phyloP scores from a whole-genome alignment of 208 protist genomes.

The Leptomonas pyrrhocoris region DNA sequence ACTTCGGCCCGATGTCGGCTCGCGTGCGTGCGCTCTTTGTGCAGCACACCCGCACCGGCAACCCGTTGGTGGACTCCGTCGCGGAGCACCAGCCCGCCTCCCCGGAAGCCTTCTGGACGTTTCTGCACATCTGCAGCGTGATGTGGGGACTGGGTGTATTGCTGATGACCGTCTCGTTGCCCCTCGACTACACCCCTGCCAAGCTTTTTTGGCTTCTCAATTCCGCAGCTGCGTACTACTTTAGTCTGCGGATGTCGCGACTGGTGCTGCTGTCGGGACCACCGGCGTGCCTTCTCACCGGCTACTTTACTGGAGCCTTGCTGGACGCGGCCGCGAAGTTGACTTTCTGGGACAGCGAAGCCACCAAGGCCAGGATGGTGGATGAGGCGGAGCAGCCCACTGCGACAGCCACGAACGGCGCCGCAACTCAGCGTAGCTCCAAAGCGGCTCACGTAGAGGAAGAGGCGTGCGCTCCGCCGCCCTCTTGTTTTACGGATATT shows the following conservation, averaged over 20 bases:
- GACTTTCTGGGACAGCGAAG: neutral
- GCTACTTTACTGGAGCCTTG: slow-evolving; percentile 15
- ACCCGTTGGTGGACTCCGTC: too few relatives aligned
- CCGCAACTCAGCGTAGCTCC: neutral
- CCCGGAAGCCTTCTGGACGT: slow-evolving; percentile 28
- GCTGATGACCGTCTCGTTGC: neutral
- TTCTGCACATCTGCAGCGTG: neutral
- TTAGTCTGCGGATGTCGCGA: slow-evolving; percentile 62
- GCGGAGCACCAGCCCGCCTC: too few relatives aligned
- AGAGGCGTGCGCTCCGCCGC: neutral
- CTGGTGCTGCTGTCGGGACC: slow-evolving; percentile 61
- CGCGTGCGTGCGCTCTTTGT: slow-evolving; percentile 77
- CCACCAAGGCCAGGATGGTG: neutral
- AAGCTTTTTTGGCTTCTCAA: slow-evolving; percentile 52
- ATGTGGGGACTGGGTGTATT: neutral
- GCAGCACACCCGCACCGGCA: slow-evolving; percentile 74
- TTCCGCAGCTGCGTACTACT: slow-evolving; percentile 54
- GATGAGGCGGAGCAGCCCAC: neutral
- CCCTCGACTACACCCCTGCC: slow-evolving; percentile 1
- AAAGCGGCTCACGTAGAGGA: neutral
- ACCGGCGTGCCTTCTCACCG: slow-evolving; percentile 37
- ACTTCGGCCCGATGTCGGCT: slow-evolving; percentile 56
- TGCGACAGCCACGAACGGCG: neutral
- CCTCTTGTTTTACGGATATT: neutral
- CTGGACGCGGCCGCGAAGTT: neutral